Evolutionary conservation across 176 grass and related monocot genomes (phyloP), one percentile per base, ranked within the genome.

Genomic region (Dendrocalamus sinicus): DNA sequence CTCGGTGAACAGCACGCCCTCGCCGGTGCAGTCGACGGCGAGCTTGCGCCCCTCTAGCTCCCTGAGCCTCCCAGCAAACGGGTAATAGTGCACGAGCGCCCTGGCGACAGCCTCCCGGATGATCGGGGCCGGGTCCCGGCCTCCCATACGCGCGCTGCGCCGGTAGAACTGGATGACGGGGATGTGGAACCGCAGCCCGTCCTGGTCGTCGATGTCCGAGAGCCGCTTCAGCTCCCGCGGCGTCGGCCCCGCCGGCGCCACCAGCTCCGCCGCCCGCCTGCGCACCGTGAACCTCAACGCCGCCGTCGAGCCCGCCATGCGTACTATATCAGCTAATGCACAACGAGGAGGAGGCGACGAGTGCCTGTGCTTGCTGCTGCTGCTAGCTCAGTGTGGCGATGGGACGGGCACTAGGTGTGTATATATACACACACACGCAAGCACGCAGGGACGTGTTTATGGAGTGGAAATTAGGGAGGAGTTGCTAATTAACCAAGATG

Each of bases 121-220:
- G 7, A 95, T 93, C 23, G 73, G 80, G 6, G 85, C 91, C 1
- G 93, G 94, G 90, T 96, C 91, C 0, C 40, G 70, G 17, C 68
- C 84, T 9, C 77, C 79, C 91, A 83, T 70, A 30, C 30, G 52
- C 51, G 85, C 68, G 48, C 39, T 43, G 11, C 79, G 78, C 12
- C 87, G 91, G 89, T 96, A 96, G 87, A 96, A 93, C 81, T 96
- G 94, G 81, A 96, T 93, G 52, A 90, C 82, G 12, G 94, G 94
- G 77, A 96, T 86, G 73, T 96, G 94, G 87, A 96, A 96, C 10
- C 94, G 91, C 53, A 96, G 83, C 0, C 91, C 91, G 74, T 96
- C 94, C 83, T 96, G 94, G 89, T 96, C 94, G 75, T 96, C 94
- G 87, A 96, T 93, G 89, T 96, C 91, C 4, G 94, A 96, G 0